phyloP scores from a whole-genome alignment of 805 yeast species.

The Teunomyces atbi region DNA sequence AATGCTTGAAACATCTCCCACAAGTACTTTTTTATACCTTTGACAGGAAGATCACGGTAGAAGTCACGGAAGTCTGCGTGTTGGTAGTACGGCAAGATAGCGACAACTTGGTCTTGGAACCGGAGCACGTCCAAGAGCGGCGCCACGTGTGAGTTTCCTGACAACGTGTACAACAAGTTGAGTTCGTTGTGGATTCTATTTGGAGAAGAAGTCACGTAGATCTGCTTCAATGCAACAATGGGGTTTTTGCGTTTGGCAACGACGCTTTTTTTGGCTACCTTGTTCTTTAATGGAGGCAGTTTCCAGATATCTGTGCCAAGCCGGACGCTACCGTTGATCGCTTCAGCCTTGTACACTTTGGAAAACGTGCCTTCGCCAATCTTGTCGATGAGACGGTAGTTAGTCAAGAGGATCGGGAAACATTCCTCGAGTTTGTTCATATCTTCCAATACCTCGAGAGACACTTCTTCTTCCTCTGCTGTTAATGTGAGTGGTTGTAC shows the following conservation, averaged over 20 bases:
- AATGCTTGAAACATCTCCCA: constrained; percentile 76
- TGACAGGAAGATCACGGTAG: constrained; percentile 72
- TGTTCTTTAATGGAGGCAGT: constrained; percentile 41
- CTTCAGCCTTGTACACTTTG: constrained; percentile 61
- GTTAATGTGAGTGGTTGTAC: constrained; percentile 2
- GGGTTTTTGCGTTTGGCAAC: constrained; percentile 31
- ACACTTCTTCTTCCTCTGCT: constrained; percentile 46
- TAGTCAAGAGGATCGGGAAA: constrained; percentile 51
- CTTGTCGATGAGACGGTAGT: constrained; percentile 53
- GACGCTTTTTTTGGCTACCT: constrained; percentile 19
- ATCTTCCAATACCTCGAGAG: constrained; percentile 55
- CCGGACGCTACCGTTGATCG: constrained; percentile 40
- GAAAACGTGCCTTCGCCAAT: constrained; percentile 70
- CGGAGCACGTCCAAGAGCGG: constrained; percentile 88
- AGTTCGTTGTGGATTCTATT: constrained; percentile 87
- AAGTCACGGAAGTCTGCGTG: constrained; percentile 90
- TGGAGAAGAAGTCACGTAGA: constrained; percentile 94
- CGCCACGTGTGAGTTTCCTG: constrained; percentile 74
- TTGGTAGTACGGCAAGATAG: constrained; percentile 85
- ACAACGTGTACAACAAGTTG: constrained; percentile 64
- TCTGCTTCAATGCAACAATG: constrained; percentile 84
- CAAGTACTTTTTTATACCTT: constrained; percentile 80
- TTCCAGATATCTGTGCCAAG: constrained; percentile 43
- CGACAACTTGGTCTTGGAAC: constrained; percentile 86
- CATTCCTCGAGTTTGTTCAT: constrained; percentile 52